Percentiles rank a stretch among this genome's conserved stretches.
Conservation (phyloP, 169 alveolate genomes). For the Plasmodium coatneyi region DNA sequence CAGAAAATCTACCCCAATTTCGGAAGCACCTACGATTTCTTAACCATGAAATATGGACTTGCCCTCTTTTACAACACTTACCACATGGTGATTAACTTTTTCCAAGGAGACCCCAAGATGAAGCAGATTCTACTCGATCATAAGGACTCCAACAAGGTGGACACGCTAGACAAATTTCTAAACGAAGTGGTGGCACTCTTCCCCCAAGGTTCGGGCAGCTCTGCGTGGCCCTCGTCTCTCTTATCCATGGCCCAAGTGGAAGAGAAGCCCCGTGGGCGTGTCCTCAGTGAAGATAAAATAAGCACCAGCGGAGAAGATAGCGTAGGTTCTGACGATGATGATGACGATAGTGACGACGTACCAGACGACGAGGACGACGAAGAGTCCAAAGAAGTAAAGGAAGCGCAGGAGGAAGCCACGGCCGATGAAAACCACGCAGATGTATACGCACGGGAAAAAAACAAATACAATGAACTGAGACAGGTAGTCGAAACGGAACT, state of each 20-base stretch:
- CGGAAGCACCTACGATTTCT: constrained; percentile 36
- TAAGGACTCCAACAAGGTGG: not conserved
- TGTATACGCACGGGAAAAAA: constrained; percentile 3
- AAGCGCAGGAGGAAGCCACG: not conserved
- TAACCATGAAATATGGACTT: constrained; percentile 30
- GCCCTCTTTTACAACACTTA: constrained; percentile 6
- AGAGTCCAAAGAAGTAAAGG: not conserved
- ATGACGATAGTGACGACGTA: not conserved
- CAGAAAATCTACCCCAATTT: not conserved
- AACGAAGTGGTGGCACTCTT: constrained; percentile 26
- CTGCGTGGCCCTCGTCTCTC: not conserved
- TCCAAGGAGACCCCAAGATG: not conserved
- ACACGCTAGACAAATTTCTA: constrained; percentile 34
- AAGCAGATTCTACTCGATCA: not conserved
- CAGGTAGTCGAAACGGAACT: constrained; percentile 1
- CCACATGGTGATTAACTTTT: not conserved
- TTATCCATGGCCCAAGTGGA: not conserved
- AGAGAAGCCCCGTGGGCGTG: not conserved
- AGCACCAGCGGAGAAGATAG: not conserved
- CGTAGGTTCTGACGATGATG: not conserved
- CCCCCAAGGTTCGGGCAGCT: not conserved
- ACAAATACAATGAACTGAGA: not conserved
- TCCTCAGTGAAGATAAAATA: not conserved
- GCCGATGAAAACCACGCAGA: constrained; percentile 5
- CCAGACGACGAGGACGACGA: not conserved